Percentiles rank a stretch among this genome's conserved stretches.
Conservation (phyloP, 345 rosid genomes). For the Cardamine occulta region DNA sequence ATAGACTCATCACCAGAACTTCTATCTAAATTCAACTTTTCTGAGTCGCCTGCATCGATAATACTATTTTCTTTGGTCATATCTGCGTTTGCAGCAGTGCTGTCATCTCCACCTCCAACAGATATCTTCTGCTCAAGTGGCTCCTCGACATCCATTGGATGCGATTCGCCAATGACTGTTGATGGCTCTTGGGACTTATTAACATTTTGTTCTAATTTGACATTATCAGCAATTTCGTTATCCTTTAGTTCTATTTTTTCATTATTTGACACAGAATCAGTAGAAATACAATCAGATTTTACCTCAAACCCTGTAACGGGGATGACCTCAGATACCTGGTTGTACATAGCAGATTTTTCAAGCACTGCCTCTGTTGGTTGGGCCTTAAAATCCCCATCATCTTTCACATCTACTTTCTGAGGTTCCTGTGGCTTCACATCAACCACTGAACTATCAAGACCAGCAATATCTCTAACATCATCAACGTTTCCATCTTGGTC, state of each 20-base stretch:
- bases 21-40: slow-evolving; percentile 92
- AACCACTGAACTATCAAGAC: slow-evolving; percentile 48
- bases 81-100: slow-evolving; percentile 65
- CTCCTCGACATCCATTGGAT: slow-evolving; percentile 91
- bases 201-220: slow-evolving; percentile 94
- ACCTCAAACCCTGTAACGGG: slow-evolving; percentile 91
- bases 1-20: slow-evolving; percentile 97
- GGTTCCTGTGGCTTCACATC: slow-evolving; percentile 6
- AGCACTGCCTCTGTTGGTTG: slow-evolving; percentile 51
- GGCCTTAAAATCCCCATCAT: slow-evolving; percentile 49
- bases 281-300: slow-evolving; percentile 98
- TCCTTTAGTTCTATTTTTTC: slow-evolving; percentile 95
- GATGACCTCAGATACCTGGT: slow-evolving; percentile 99
- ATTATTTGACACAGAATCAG: slow-evolving; percentile 98
- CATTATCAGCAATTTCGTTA: slow-evolving; percentile 94
- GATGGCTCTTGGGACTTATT: slow-evolving; percentile 77
- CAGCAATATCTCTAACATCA: slow-evolving; percentile 51
- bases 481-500: slow-evolving; percentile 44
- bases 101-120: slow-evolving; percentile 69
- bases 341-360: slow-evolving; percentile 62
- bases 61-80: slow-evolving; percentile 65
- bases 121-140: slow-evolving; percentile 67
- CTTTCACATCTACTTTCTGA: not conserved
- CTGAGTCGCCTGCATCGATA: slow-evolving; percentile 70
- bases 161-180: slow-evolving; percentile 74